Evolutionary conservation across 768 basidiomycete genomes (phyloP).

Genomic region (Mycena leptocephala): DNA sequence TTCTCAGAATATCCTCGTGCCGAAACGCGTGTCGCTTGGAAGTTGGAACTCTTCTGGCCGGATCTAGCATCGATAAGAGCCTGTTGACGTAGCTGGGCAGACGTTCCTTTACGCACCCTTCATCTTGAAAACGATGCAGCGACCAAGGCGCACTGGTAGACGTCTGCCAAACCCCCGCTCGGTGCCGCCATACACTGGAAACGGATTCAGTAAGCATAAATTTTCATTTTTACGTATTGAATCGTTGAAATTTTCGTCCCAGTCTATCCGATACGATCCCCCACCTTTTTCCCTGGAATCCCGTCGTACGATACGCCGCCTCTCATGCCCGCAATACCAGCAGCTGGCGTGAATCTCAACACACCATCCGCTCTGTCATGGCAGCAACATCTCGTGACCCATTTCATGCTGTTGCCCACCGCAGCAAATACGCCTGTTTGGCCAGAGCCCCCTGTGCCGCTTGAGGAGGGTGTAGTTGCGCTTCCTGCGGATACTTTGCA

Average conservation of each 20-base stretch:
- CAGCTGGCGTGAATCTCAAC: conserved; percentile 13
- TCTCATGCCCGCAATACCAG: neutral
- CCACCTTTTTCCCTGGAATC: neutral
- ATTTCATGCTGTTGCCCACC: neutral
- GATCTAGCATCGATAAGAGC: conserved; percentile 29
- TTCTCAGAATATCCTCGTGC: conserved; percentile 1
- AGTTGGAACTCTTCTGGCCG: conserved; percentile 24
- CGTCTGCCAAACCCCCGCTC: conserved; percentile 19
- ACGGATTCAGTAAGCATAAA: conserved; percentile 24
- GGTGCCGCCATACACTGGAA: conserved; percentile 18
- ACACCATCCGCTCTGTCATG: conserved; percentile 28
- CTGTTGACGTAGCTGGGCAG: conserved; percentile 12
- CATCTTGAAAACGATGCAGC: conserved; percentile 21
- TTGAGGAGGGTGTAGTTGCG: conserved; percentile 18
- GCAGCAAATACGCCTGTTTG: conserved; percentile 27
- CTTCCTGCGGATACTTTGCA: conserved; percentile 21
- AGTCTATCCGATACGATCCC: conserved; percentile 27
- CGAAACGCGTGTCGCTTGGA: conserved; percentile 16
- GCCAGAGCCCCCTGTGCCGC: conserved; percentile 9
- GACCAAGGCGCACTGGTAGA: neutral
- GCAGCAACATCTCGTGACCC: conserved; percentile 16
- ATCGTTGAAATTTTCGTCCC: neutral
- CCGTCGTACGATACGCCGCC: neutral
- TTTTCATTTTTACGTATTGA: conserved; percentile 19
- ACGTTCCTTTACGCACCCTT: conserved; percentile 24